These are phyloP conservation scores for Terana coerulea DNA, from an alignment of 768 basidiomycete species.

Conservation along the genomic window DNA sequence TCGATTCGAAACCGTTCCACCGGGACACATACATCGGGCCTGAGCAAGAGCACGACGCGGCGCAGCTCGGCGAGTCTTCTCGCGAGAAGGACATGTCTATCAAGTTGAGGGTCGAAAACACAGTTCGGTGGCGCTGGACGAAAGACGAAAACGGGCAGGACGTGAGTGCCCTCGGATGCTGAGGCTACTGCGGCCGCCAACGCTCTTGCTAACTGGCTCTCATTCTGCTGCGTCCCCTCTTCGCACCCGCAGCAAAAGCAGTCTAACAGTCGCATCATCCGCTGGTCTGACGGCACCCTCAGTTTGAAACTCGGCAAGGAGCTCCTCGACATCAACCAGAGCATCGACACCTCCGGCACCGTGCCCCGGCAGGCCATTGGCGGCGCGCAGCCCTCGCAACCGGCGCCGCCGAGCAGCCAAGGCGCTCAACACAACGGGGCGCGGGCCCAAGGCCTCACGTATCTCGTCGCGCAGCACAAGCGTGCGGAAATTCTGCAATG, in stretches of 20 bases:
- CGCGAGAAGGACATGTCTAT: conserved; percentile 81
- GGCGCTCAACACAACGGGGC: conserved; percentile 7
- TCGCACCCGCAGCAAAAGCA: conserved; percentile 70
- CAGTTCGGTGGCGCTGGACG: conserved; percentile 92
- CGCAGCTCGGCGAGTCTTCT: conserved; percentile 51
- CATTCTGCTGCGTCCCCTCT: background rate
- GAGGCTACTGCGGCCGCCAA: background rate
- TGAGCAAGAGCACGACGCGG: conserved; percentile 71
- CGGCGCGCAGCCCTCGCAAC: conserved; percentile 32
- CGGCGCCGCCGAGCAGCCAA: conserved; percentile 23
- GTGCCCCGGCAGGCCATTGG: conserved; percentile 56
- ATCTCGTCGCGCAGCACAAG: conserved; percentile 88
- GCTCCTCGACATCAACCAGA: conserved; percentile 85
- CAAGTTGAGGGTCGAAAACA: conserved; percentile 90
- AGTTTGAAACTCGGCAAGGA: conserved; percentile 93
- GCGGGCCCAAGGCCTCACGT: conserved; percentile 70
- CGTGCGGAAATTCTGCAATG: conserved; percentile 83
- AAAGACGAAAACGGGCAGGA: conserved; percentile 72
- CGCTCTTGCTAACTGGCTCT: background rate
- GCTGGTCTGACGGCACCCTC: conserved; percentile 94
- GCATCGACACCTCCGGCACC: conserved; percentile 72
- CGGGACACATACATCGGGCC: conserved; percentile 80
- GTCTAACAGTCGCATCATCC: conserved; percentile 87
- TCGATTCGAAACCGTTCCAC: conserved; percentile 89
- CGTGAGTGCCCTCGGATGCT: conserved; percentile 44